Base-by-base conservation (phyloP, 2,329 filamentous ascomycete genomes). In the Verticillium alfalfae region DNA sequence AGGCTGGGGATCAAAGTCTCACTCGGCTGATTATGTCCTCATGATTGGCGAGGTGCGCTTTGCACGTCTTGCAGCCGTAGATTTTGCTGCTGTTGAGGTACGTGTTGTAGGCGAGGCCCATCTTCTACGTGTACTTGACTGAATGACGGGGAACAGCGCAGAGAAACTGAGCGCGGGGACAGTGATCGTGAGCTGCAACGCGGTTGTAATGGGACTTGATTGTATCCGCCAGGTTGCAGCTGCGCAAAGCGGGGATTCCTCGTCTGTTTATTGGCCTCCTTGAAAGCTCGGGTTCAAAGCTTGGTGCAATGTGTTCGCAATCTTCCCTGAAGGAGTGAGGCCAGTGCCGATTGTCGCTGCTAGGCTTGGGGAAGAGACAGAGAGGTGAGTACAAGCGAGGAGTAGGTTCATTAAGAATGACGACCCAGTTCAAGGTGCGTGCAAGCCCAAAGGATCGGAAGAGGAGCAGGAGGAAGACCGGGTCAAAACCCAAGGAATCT, bases 1-100 rank as follows among this genome's bases (percentile, higher is more conserved):
- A 37, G 39, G 39, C 39, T 41, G 7, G 13, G 39, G n/a, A 18
- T 26, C 39, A 15, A 58, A 36, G 22, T 77, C 89, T 71, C 80
- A 98, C 94, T 70, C 93, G 84, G 72, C 92, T 97, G 66, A 98
- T 93, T 67, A 99, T 97, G 71, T 97, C 93, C 69, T 98, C 93
- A 70, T 96, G 92, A 74, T 97, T 95, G 37, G 93, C 90, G 18
- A 99, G 86, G 73, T 99, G 95, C 8, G 95, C 92, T 77, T 97
- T 97, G 87, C 95, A 99, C 70, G 85, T 85, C 81, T 94, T 94
- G 85, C 91, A 97, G 67, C 92, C 93, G 75, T 95, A 96, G 73
- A 97, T 94, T 77, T 91, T 91, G 77, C 83, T 86, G 72, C 90
- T 90, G 75, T 88, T 91, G 67, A 97, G 88, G 76, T 97, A 97